Base-by-base conservation (phyloP, 495 filamentous ascomycete genomes). In the Aspergillus egyptiacus region DNA sequence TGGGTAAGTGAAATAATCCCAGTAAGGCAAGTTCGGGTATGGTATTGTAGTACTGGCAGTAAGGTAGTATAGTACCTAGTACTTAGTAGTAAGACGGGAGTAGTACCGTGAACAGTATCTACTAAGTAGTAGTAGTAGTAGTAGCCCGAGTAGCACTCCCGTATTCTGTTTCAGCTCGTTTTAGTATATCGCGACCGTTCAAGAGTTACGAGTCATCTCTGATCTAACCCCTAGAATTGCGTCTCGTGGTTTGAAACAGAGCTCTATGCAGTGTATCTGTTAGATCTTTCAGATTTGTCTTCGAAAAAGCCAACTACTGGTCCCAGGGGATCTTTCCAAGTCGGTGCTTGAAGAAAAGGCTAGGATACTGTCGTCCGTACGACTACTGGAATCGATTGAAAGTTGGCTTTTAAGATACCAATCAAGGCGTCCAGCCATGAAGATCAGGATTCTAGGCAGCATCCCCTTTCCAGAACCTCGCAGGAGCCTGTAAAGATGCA, bases 91-190 rank as follows among this genome's bases (percentile, higher is more conserved):
- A n/a, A n/a, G n/a, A n/a, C n/a, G n/a, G n/a, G n/a, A n/a, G n/a
- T n/a, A n/a, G n/a, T n/a, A n/a, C n/a, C n/a, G n/a, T n/a, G n/a
- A n/a, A n/a, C n/a, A n/a, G n/a, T n/a, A n/a, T n/a, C n/a, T n/a
- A n/a, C n/a, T n/a, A n/a, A n/a, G n/a, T n/a, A n/a, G n/a, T n/a
- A n/a, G n/a, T n/a, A n/a, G n/a, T n/a, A n/a, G n/a, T n/a, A n/a
- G n/a, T n/a, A n/a, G n/a, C n/a, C n/a, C n/a, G n/a, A n/a, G 34
- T 37, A 19, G 20, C 8, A 14, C 40, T 50, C 40, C 44, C 10
- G 55, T n/a, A n/a, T 53, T 40, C 28, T 48, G 55, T 56, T 57
- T 57, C 54, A 56, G 24, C 55, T 53, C 41, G 52, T 61, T 48
- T 56, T 34, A 3, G 15, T 19, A 19, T 24, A 23, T 46, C 22